Base-by-base conservation (phyloP, 1,139 yeast genomes). In the Yueomyces sp. region DNA sequence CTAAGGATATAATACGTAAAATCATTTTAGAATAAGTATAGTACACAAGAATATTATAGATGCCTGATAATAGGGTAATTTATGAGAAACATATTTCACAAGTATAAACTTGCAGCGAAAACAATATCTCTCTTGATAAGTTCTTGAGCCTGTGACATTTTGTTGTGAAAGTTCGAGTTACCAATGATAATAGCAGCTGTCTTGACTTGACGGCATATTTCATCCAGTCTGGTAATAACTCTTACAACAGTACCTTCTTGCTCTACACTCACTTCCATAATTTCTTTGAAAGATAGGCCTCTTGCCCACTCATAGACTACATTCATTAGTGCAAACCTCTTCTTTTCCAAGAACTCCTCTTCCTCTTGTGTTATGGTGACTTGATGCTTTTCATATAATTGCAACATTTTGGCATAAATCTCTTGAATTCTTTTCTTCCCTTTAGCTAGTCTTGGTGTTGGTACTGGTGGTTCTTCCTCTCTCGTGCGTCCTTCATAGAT, bases 301-400 rank as follows among this genome's bases (percentile, higher is more conserved):
- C 94, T 73, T 1, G 97, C 96, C 99, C 99, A 91, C 63, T 91
- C 97, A 60, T 91, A 91, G 3, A 91, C 95, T 9, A 87, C 96
- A 60, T 87, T 91, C 62, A 85, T 83, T 56, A 91, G 70, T 0
- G 93, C 95, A 64, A 91, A 91, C 51, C 98, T 68, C 54, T 86
- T 81, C 51, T 82, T 73, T 47, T 86, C 94, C 48, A 80, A 64
- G 54, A 87, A 89, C 49, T 82, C 86, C 42, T 81, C 82, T 55
- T 91, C 98, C 45, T 89, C 96, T 19, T 81, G 72, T 0, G 95
- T 85, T 50, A 87, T 65, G 12, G 79, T 67, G 8, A 91, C 86
- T 56, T 81, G 87, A 50, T 81, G 76, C 39, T 72, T 73, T 37
- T 73, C 73, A 52, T 76, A 86, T 2, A 84, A 79, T 34, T 67